Conservation (phyloP, 129 eudicot species). For the Logfia minima region DNA sequence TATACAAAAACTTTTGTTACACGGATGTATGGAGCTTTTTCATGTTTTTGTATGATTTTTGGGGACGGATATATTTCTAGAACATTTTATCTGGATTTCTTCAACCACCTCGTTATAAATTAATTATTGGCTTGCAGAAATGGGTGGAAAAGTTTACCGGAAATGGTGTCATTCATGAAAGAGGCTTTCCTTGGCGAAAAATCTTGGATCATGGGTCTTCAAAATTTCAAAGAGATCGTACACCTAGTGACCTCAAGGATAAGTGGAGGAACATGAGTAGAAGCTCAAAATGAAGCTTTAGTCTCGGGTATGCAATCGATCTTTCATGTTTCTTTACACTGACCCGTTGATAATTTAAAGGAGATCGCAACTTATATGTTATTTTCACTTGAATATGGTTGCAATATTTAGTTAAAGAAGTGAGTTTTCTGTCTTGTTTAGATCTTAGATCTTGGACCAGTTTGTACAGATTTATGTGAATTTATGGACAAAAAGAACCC, state of each 20-base stretch:
- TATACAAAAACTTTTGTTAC: neutral
- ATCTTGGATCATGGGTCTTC: constrained; percentile 52
- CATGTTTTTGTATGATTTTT: neutral
- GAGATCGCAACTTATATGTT: neutral
- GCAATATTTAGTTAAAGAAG: neutral
- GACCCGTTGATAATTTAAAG: neutral
- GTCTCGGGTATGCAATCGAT: too few species aligned
- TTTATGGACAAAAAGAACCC: neutral
- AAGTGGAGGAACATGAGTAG: constrained; percentile 60
- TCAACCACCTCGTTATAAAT: neutral
- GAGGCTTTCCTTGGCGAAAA: constrained; percentile 53
- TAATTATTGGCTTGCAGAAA: constrained; percentile 44
- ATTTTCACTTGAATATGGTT: neutral
- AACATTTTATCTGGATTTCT: neutral
- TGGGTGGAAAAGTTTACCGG: constrained; percentile 35
- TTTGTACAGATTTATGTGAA: neutral
- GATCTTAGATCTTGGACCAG: neutral
- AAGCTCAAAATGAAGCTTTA: neutral
- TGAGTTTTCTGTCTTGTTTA: neutral
- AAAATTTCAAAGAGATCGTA: constrained; percentile 50
- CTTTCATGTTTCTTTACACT: neutral
- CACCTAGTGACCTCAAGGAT: constrained; percentile 56
- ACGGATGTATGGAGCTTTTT: neutral
- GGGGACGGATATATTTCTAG: neutral
- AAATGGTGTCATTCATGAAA: constrained; percentile 15